phyloP scores from a whole-genome alignment of 441 rosid genomes.

The Syzygium malaccense region DNA sequence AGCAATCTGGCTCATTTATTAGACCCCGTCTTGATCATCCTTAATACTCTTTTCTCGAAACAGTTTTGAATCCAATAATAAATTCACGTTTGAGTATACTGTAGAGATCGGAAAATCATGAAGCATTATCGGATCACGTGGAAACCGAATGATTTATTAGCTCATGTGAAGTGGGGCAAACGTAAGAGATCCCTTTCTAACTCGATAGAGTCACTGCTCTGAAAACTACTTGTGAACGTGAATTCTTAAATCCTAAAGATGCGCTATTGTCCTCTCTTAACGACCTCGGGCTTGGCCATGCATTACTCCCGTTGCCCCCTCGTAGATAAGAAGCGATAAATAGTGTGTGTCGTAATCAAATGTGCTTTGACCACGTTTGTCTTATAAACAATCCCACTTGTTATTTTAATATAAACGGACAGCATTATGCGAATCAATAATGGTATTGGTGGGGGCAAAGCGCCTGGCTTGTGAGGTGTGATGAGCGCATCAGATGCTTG shows the following conservation, averaged over 20 bases:
- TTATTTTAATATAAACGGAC: not conserved
- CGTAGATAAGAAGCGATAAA: not conserved
- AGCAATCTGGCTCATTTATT: not conserved
- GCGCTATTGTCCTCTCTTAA: too few species aligned
- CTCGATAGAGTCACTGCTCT: not conserved
- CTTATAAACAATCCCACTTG: not conserved
- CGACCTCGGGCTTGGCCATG: too few species aligned
- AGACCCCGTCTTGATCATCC: not conserved
- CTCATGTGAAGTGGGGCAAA: not conserved
- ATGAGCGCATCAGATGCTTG: not conserved
- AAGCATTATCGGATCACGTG: not conserved
- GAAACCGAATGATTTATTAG: not conserved
- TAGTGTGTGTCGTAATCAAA: not conserved
- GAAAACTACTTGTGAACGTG: not conserved
- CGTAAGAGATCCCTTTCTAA: not conserved
- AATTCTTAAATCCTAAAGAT: not conserved
- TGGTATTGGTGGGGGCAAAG: not conserved
- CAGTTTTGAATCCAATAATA: not conserved
- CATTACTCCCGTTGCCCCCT: too few species aligned
- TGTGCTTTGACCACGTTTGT: not conserved
- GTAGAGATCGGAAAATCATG: not conserved
- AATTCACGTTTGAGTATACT: too few species aligned
- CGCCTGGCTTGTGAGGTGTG: not conserved
- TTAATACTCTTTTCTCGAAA: not conserved
- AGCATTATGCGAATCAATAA: not conserved